Percentiles rank a stretch among this genome's conserved stretches.
phyloP scores from a whole-genome alignment of 225 moss, liverwort and hornwort genomes.

The Pleurozium schreberi region DNA sequence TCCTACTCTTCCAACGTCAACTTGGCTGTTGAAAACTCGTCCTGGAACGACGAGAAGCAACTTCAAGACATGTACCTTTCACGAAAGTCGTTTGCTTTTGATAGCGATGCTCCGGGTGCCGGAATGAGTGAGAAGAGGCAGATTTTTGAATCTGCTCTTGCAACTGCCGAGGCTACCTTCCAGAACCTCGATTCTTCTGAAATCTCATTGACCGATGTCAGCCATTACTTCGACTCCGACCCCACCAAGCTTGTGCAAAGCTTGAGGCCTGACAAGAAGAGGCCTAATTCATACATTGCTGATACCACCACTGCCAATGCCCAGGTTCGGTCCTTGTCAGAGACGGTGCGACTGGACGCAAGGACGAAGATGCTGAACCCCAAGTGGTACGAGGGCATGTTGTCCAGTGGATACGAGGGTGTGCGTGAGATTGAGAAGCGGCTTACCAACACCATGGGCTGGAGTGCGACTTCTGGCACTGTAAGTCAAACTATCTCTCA shows the following conservation, averaged over 20 bases:
- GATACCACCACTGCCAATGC: conserved; percentile 98
- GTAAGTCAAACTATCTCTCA: background rate
- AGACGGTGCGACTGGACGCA: conserved; percentile 89
- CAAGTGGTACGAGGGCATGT: conserved; percentile 99
- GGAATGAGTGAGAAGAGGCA: conserved; percentile 94
- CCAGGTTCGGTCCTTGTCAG: conserved; percentile 86
- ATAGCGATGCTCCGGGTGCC: conserved; percentile 85
- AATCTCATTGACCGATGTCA: conserved; percentile 89
- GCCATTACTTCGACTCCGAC: conserved; percentile 97
- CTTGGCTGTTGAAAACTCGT: conserved; percentile 91
- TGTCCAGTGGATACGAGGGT: conserved; percentile 94
- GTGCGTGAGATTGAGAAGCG: conserved; percentile 98
- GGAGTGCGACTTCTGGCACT: conserved; percentile 96
- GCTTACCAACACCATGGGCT: conserved; percentile 97
- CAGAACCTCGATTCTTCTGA: conserved; percentile 96
- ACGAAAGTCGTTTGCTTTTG: conserved; percentile 91
- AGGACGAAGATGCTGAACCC: conserved; percentile 98
- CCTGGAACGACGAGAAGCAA: conserved; percentile 98
- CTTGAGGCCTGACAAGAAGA: conserved; percentile 80
- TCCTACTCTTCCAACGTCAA: conserved; percentile 97
- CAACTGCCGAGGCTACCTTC: conserved; percentile 95
- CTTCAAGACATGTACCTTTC: conserved; percentile 97
- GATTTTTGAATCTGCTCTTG: conserved; percentile 83
- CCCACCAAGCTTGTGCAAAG: conserved; percentile 96
- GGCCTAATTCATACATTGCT: conserved; percentile 76